phyloP scores from a whole-genome alignment of 768 basidiomycete genomes.

The Strobilomyces confusus region DNA sequence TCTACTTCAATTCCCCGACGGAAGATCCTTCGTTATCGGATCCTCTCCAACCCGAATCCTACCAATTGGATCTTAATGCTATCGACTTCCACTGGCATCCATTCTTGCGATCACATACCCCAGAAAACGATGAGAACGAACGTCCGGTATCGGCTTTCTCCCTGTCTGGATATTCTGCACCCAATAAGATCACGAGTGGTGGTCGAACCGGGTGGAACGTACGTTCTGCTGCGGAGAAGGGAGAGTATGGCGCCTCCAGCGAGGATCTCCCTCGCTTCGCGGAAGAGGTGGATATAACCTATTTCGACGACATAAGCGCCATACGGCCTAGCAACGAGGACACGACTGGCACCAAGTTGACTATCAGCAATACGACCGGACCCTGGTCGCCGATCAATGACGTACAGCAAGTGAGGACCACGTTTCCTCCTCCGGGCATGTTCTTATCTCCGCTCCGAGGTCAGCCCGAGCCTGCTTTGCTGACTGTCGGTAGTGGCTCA shows the following conservation, averaged over 20 bases:
- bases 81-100: conserved; percentile 58
- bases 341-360: not conserved
- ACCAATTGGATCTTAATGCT: conserved; percentile 36
- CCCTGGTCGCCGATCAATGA: conserved; percentile 14
- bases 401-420: conserved; percentile 2
- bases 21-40: conserved; percentile 44
- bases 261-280: conserved; percentile 9
- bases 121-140: conserved; percentile 2
- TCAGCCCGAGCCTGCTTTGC: conserved; percentile 2
- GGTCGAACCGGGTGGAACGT: conserved; percentile 18
- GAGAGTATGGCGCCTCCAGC: conserved; percentile 5
- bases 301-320: conserved; percentile 1
- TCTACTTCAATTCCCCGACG: conserved; percentile 51
- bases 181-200: conserved; percentile 2
- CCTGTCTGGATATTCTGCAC: not conserved
- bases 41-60: conserved; percentile 34
- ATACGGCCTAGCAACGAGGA: conserved; percentile 10
- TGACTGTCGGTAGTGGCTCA: conserved; percentile 2
- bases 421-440: conserved; percentile 22
- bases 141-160: not conserved
- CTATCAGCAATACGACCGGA: not conserved
- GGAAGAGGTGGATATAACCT: conserved; percentile 7
- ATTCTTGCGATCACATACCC: conserved; percentile 35
- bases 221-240: conserved; percentile 11
- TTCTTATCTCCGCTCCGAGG: conserved; percentile 30